phyloP scores from a whole-genome alignment of 2,329 filamentous ascomycete species.

The Teratosphaeria destructans region DNA sequence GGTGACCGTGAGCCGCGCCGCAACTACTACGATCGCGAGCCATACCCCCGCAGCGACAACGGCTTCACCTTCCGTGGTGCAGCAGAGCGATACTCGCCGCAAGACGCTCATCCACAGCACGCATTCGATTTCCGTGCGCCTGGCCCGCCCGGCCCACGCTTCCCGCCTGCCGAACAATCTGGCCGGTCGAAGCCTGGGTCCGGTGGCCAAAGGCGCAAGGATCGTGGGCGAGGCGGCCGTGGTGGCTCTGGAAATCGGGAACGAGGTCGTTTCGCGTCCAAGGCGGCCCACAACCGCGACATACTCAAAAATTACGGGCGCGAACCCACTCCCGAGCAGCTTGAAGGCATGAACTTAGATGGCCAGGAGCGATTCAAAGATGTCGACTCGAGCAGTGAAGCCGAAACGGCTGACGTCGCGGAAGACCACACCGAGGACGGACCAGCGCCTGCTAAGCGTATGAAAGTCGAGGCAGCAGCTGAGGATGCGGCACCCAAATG shows the following conservation, averaged over 20 bases:
- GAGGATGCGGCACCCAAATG: slow-evolving; percentile 54
- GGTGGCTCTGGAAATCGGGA: neutral
- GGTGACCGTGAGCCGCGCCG: neutral
- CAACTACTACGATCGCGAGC: neutral
- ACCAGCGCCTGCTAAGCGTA: slow-evolving; percentile 21
- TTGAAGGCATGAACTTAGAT: slow-evolving; percentile 31
- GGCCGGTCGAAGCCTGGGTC: slow-evolving; percentile 6
- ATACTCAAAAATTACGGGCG: slow-evolving; percentile 31
- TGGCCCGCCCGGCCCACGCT: slow-evolving; percentile 12
- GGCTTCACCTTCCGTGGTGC: slow-evolving; percentile 19
- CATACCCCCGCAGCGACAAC: neutral
- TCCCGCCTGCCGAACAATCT: slow-evolving; percentile 9
- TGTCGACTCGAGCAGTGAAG: slow-evolving; percentile 30
- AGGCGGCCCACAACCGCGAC: slow-evolving; percentile 33
- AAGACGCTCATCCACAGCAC: slow-evolving; percentile 6
- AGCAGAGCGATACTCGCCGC: slow-evolving; percentile 5
- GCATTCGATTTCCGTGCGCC: slow-evolving; percentile 17
- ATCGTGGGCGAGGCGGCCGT: neutral
- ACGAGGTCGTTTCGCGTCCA: slow-evolving; percentile 12
- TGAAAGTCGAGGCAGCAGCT: slow-evolving; percentile 12
- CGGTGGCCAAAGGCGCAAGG: slow-evolving; percentile 1
- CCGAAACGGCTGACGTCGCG: slow-evolving; percentile 9
- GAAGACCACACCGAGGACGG: slow-evolving; percentile 11
- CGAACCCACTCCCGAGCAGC: slow-evolving; percentile 34
- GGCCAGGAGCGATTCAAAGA: slow-evolving; percentile 33